Base-by-base conservation (phyloP, 148 eudicot genomes). In the Pouteria glomerata region DNA sequence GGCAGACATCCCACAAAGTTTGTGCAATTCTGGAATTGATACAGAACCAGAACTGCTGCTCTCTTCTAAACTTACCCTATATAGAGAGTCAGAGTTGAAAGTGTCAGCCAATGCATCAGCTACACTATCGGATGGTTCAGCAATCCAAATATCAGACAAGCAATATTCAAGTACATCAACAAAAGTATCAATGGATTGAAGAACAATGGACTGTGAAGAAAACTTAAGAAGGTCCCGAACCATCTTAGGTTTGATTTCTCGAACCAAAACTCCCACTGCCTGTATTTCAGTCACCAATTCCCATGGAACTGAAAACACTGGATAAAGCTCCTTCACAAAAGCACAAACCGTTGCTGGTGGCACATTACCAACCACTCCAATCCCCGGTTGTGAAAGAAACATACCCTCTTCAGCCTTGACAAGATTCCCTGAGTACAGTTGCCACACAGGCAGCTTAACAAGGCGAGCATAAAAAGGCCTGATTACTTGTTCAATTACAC, bases 291-390 rank as follows among this genome's bases (percentile, higher is more conserved):
- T 83, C 74, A 95, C 87, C 82, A 95, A 78, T 74, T 95, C 93
- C 99, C 99, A 95, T 21, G 99, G 99, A 30, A 95, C 96, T 69
- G 96, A 90, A 84, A 95, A 95, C 56, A 95, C 99, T 50, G 97
- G 99, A 84, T 95, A 91, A 79, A 91, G 99, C 77, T 95, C 97
- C 78, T 92, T 95, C 71, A 95, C 99, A 81, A 95, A 95, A 51
- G 86, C 85, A 83, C 99, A 95, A 61, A 95, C 99, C 10, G 97
- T 89, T 30, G 90, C 87, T 34, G 99, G 99, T 73, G 90, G 84
- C 83, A 95, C 85, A 76, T 59, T 87, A 73, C 74, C 89, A 76
- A 84, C 97, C 63, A 92, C 87, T 55, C 83, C 90, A 79, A 70
- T 84, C 52, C 92, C 86, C 57, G 99, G 99, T 72, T 91, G 97